phyloP scores from a whole-genome alignment of 2,329 filamentous ascomycete species.

The Pseudogymnoascus destructans region DNA sequence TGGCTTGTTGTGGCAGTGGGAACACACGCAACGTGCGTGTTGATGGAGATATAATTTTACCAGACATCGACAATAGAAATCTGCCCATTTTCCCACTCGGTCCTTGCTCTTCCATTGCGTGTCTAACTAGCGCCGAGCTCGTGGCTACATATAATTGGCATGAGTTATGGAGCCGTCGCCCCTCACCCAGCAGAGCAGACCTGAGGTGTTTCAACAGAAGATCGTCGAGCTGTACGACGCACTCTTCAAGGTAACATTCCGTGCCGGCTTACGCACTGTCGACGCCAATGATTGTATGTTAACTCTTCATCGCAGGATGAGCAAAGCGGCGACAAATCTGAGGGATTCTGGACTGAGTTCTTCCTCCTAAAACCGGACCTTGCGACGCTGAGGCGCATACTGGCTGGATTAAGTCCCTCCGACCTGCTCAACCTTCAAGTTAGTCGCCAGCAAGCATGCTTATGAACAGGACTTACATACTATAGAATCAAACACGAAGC shows the following conservation, averaged over 20 bases:
- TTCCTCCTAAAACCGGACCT: slow-evolving; percentile 79
- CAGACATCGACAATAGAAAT: not conserved
- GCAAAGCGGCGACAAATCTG: slow-evolving; percentile 56
- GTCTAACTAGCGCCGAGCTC: not conserved
- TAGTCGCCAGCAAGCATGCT: slow-evolving; percentile 28
- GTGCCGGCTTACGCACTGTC: not conserved
- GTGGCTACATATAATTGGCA: slow-evolving; percentile 7
- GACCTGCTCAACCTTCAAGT: slow-evolving; percentile 65
- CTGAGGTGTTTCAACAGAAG: slow-evolving; percentile 86
- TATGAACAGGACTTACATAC: slow-evolving; percentile 32
- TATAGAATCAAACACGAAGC: slow-evolving; percentile 36
- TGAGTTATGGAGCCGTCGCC: slow-evolving; percentile 71
- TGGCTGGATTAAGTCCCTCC: slow-evolving; percentile 59
- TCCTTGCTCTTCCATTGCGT: not conserved
- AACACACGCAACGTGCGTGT: not conserved
- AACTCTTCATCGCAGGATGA: slow-evolving; percentile 39
- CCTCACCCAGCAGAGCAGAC: slow-evolving; percentile 80
- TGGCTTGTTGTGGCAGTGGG: not conserved
- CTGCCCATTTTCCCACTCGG: not conserved
- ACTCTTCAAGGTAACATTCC: slow-evolving; percentile 56
- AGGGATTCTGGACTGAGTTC: slow-evolving; percentile 94
- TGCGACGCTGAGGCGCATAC: slow-evolving; percentile 49
- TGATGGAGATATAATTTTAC: not conserved
- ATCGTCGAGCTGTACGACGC: slow-evolving; percentile 80
- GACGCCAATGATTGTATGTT: slow-evolving; percentile 8